Conservation (phyloP, 495 filamentous ascomycete species). For the Lasiosphaeria hispida region DNA sequence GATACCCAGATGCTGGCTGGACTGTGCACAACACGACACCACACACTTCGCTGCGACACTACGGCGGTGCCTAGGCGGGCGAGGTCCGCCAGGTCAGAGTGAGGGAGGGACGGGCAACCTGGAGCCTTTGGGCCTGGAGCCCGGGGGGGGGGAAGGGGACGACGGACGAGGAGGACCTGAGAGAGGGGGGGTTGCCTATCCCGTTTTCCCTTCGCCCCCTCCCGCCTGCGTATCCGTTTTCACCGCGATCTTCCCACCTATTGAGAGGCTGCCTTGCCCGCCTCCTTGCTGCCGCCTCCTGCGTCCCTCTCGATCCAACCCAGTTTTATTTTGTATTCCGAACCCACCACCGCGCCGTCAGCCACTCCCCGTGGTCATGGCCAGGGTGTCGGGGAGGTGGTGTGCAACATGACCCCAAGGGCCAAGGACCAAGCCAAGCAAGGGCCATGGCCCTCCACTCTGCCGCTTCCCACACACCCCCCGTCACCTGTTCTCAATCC, state of each 20-base stretch:
- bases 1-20: no score
- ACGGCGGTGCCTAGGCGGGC: no score
- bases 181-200: not conserved
- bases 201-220: conserved; percentile 4
- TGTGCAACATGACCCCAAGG: conserved; percentile 2
- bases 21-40: no score
- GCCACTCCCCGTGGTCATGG: not conserved
- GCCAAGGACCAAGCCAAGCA: no score
- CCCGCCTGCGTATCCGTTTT: not conserved
- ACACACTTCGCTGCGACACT: no score
- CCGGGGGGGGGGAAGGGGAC: no score
- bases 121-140: no score
- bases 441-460: conserved; percentile 5
- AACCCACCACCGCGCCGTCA: conserved; percentile 5
- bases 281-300: conserved; percentile 1
- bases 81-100: no score
- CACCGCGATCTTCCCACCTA: conserved; percentile 1
- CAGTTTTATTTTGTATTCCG: conserved; percentile 2
- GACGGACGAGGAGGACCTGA: no score
- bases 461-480: not conserved
- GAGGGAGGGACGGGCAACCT: no score
- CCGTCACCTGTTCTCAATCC: conserved; percentile 22
- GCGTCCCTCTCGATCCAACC: not conserved
- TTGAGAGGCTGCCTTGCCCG: conserved; percentile 2
- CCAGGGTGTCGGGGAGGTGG: not conserved